Conservation (phyloP, 371 early-diverging fungal genomes). For the Apophysomyces sp. region DNA sequence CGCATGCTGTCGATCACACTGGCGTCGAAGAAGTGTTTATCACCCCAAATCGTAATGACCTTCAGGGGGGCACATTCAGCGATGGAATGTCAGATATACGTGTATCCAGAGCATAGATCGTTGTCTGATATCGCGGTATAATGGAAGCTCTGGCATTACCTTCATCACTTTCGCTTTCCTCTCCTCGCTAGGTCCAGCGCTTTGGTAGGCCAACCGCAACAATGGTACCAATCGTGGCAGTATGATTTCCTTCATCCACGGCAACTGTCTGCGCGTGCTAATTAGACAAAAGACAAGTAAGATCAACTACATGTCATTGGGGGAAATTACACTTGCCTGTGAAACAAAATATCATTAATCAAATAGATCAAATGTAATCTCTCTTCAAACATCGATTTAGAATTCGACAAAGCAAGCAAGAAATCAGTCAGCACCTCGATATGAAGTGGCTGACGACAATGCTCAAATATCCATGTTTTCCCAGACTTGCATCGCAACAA, state of each 20-base stretch:
- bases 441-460: conserved; percentile 46
- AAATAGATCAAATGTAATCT: conserved; percentile 60
- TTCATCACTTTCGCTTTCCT: conserved; percentile 55
- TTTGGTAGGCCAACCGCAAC: conserved; percentile 54
- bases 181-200: conserved; percentile 37
- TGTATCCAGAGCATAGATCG: conserved; percentile 4
- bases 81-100: conserved; percentile 2
- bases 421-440: conserved; percentile 39
- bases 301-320: background rate
- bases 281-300: background rate
- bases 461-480: conserved; percentile 58
- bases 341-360: conserved; percentile 59
- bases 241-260: conserved; percentile 59
- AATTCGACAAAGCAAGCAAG: conserved; percentile 43
- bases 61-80: conserved; percentile 13
- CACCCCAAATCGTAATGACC: conserved; percentile 60
- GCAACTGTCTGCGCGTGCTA: conserved; percentile 51
- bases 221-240: conserved; percentile 50
- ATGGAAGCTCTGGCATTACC: conserved; percentile 29
- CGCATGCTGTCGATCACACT: conserved; percentile 37
- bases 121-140: background rate
- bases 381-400: conserved; percentile 49
- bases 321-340: conserved; percentile 36
- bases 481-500: conserved; percentile 46
- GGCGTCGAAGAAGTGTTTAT: conserved; percentile 46